A percentile compares a stretch with the other conserved stretches of the same genome.
These are phyloP conservation scores for Nakazawaea sp. DNA, from an alignment of 805 yeast genomes.

Conservation along the genomic window DNA sequence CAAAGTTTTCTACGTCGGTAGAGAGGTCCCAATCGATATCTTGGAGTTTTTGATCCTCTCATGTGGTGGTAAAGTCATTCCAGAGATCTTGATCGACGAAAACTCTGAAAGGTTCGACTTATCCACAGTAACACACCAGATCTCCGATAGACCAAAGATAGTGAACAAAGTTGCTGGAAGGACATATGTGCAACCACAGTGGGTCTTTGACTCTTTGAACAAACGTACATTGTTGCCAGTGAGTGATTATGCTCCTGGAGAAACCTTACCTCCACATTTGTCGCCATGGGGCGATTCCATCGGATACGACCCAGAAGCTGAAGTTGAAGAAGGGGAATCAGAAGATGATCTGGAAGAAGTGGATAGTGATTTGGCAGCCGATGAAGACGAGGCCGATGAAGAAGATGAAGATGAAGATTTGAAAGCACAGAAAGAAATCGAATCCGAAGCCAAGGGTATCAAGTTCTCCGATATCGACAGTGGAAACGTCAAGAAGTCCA, in stretches of 20 bases:
- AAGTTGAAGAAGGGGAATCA: conserved; percentile 34
- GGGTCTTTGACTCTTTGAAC: conserved; percentile 92
- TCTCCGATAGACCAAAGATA: conserved; percentile 86
- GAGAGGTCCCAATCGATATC: conserved; percentile 92
- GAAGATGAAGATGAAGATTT: conserved; percentile 48
- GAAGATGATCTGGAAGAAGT: conserved; percentile 43
- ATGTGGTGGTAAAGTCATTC: conserved; percentile 77
- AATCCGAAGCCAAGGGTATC: conserved; percentile 86
- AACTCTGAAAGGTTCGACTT: conserved; percentile 49
- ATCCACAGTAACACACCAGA: conserved; percentile 80
- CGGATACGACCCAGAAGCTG: conserved; percentile 77
- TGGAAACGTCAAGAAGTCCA: conserved; percentile 27
- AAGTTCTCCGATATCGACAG: conserved; percentile 55
- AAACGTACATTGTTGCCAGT: conserved; percentile 70
- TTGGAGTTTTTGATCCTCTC: conserved; percentile 82
- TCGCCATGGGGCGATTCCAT: conserved; percentile 99
- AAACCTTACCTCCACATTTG: conserved; percentile 90
- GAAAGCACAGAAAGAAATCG: conserved; percentile 62
- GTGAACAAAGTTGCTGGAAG: conserved; percentile 78
- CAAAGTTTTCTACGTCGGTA: conserved; percentile 80
- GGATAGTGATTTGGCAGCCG: conserved; percentile 45
- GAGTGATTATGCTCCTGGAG: conserved; percentile 86
- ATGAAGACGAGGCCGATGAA: conserved; percentile 42
- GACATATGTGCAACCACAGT: conserved; percentile 94
- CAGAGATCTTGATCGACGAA: conserved; percentile 86